Evolutionary conservation across 2,329 filamentous ascomycete species (phyloP), one percentile per base, ranked within the genome.

Genomic region (Xylaria sp.): DNA sequence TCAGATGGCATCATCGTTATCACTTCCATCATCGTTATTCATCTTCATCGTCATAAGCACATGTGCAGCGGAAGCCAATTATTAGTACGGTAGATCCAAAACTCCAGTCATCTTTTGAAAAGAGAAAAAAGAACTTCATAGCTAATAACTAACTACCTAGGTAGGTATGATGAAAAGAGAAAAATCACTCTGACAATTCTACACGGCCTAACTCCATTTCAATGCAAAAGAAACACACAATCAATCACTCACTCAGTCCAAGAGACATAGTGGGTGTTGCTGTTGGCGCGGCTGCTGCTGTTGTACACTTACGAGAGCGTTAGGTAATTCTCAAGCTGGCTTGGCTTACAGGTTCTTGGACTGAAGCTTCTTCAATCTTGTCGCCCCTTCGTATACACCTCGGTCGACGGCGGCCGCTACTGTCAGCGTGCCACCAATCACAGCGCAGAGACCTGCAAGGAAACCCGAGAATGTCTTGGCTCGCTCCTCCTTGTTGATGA

Each of bases 341-440:
- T 61, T 73, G 18, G 39, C 6, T 61, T 73, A 86, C 61, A 84
- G 70, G 64, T 83, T 84, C 76, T 88, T 88, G 4, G 79, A 75
- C 66, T 83, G 91, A 73, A 96, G 75, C 82, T 99, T 99, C 83
- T 89, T 96, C 65, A 97, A 80, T 71, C 89, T 84, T 59, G 87
- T 85, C 2, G 84, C 83, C 48, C 94, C 94, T 76, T 99, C 94
- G 69, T 97, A 99, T 62, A 97, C 76, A 54, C 89, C 90, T 59
- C 95, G 85, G 73, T 99, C 94, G 37, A 99, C 79, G 3, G 94
- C 94, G 4, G 95, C 94, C 9, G 94, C 94, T 16, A 99, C 94
- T 0, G 94, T 99, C 66, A 99, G 77, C 0, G 94, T 99, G 67
- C 94, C 94, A 63, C 94, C 94, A 54, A 99, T 87, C 62, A 97